Conservation (phyloP, 2,329 filamentous ascomycete genomes). For the Paecilomyces fulvus region DNA sequence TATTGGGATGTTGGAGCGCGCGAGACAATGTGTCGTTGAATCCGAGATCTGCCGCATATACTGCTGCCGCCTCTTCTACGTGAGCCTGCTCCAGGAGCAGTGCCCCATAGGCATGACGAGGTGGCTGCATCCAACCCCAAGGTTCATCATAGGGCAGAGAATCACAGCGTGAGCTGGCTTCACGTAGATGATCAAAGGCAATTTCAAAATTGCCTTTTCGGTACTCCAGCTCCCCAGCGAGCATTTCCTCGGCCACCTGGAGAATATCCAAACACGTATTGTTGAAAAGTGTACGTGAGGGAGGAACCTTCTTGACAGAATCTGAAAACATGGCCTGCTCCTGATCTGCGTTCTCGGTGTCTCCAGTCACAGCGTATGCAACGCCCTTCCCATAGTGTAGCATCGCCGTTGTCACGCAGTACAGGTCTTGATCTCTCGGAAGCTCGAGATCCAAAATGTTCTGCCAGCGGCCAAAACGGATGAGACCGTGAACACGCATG, state of each 20-base stretch:
- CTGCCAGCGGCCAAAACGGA: slow-evolving; percentile 66
- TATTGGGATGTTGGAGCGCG: slow-evolving; percentile 54
- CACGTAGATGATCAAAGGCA: slow-evolving; percentile 53
- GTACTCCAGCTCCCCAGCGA: slow-evolving; percentile 67
- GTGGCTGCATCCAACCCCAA: slow-evolving; percentile 73
- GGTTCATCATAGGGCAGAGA: slow-evolving; percentile 62
- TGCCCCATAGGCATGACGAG: slow-evolving; percentile 61
- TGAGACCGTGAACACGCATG: slow-evolving; percentile 59
- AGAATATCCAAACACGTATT: slow-evolving; percentile 59
- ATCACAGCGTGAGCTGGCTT: slow-evolving; percentile 50
- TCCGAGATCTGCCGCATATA: slow-evolving; percentile 52
- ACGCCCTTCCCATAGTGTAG: slow-evolving; percentile 60
- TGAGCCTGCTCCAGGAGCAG: slow-evolving; percentile 58
- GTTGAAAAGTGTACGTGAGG: slow-evolving; percentile 53
- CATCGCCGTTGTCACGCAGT: slow-evolving; percentile 62
- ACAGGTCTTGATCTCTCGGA: slow-evolving; percentile 52
- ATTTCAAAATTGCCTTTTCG: slow-evolving; percentile 49
- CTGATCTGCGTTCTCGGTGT: slow-evolving; percentile 46
- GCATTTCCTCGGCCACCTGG: slow-evolving; percentile 53
- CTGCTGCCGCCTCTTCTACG: slow-evolving; percentile 46
- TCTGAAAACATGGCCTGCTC: slow-evolving; percentile 45
- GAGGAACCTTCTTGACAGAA: slow-evolving; percentile 46
- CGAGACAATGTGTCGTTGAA: slow-evolving; percentile 33
- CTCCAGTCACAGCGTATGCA: slow-evolving; percentile 52
- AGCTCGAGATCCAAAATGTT: slow-evolving; percentile 52